Percentiles rank a stretch among this genome's conserved stretches.
These are phyloP conservation scores for Macrophomina tecta DNA, from an alignment of 2,329 filamentous ascomycete species.

Conservation along the genomic window DNA sequence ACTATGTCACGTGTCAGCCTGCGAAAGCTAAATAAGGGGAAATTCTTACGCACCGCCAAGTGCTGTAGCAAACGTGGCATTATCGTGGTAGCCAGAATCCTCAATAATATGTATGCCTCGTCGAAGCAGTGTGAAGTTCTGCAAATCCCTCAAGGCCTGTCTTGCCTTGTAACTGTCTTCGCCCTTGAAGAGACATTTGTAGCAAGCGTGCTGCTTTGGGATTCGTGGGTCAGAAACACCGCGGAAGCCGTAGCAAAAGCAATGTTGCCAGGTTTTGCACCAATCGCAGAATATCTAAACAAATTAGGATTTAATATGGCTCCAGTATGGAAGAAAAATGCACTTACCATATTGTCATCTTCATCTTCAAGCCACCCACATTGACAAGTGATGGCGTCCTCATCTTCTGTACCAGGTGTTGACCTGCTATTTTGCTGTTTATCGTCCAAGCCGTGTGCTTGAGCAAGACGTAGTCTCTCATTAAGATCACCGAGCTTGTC, in stretches of 20 bases:
- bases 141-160: constrained; percentile 28
- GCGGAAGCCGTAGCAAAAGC: constrained; percentile 54
- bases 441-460: background rate
- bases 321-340: background rate
- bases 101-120: constrained; percentile 34
- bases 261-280: constrained; percentile 54
- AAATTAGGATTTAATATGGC: constrained; percentile 1
- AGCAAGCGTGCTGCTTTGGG: constrained; percentile 48
- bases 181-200: constrained; percentile 49
- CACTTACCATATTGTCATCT: constrained; percentile 51
- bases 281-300: constrained; percentile 51
- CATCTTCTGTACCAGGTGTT: background rate
- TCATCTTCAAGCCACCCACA: constrained; percentile 47
- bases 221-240: background rate
- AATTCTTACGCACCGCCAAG: constrained; percentile 3
- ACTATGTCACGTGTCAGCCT: constrained; percentile 23
- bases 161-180: constrained; percentile 31
- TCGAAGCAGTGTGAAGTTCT: constrained; percentile 31
- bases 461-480: background rate
- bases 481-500: constrained; percentile 32
- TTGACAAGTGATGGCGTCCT: constrained; percentile 42
- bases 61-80: constrained; percentile 18
- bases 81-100: constrained; percentile 26
- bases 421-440: background rate
- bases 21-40: too few species aligned